Percentiles rank a stretch among this genome's conserved stretches.
Conservation (phyloP, 345 rosid genomes). For the Trapa incisa region DNA sequence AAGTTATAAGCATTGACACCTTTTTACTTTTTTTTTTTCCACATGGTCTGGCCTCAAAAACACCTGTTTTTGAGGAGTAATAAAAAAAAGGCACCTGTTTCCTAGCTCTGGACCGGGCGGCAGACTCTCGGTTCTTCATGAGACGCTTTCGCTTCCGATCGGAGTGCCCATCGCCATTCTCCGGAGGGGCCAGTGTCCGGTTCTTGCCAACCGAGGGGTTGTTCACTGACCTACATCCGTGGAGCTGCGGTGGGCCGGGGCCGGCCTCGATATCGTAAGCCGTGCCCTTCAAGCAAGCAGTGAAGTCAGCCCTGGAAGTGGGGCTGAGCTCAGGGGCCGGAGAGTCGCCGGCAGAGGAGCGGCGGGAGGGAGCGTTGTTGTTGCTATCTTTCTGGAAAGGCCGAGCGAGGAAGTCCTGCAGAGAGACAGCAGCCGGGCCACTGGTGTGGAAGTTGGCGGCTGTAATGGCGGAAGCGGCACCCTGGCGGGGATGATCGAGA, state of each 20-base stretch:
- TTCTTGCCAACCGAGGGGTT: background rate
- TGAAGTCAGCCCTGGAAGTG: background rate
- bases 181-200: background rate
- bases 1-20: too few relatives aligned
- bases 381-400: conserved; percentile 2
- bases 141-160: conserved; percentile 1
- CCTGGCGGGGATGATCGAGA: background rate
- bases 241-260: background rate
- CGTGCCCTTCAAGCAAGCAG: background rate
- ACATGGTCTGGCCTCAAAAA: too few relatives aligned
- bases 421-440: background rate
- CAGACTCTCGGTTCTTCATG: conserved; percentile 11
- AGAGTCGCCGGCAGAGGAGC: background rate
- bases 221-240: background rate
- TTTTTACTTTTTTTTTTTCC: too few relatives aligned
- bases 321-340: background rate
- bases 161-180: background rate
- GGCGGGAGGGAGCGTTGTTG: background rate
- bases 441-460: background rate
- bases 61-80: background rate
- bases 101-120: conserved; percentile 8
- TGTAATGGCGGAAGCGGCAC: background rate
- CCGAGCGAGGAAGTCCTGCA: conserved; percentile 11
- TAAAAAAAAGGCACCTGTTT: conserved; percentile 4
- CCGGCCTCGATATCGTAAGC: background rate